A percentile compares a stretch with the other conserved stretches of the same genome.
phyloP scores from a whole-genome alignment of 2,329 filamentous ascomycete genomes.

The Fusarium secorum region DNA sequence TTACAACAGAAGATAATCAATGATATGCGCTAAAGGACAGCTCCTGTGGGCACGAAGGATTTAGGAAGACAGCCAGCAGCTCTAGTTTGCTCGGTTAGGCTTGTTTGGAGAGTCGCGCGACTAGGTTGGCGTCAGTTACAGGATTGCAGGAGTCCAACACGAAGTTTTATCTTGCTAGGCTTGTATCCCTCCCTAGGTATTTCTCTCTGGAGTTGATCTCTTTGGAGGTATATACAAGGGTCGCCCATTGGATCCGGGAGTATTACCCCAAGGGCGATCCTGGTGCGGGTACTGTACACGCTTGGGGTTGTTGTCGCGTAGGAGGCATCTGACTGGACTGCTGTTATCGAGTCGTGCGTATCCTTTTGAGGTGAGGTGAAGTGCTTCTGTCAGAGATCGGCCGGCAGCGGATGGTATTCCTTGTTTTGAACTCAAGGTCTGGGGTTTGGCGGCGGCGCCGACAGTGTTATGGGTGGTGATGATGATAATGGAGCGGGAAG shows the following conservation, averaged over 20 bases:
- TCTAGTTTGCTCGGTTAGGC: slow-evolving; percentile 11
- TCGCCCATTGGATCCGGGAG: slow-evolving; percentile 28
- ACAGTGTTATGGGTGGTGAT: slow-evolving; percentile 3
- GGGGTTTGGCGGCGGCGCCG: neutral
- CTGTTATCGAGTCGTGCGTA: slow-evolving; percentile 2
- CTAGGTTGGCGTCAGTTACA: slow-evolving; percentile 35
- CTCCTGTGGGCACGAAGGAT: slow-evolving; percentile 21
- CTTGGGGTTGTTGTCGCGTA: slow-evolving; percentile 13
- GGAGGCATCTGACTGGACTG: slow-evolving; percentile 3
- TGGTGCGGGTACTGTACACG: slow-evolving; percentile 30
- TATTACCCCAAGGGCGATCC: slow-evolving; percentile 30
- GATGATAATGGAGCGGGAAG: slow-evolving; percentile 1
- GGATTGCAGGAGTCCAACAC: slow-evolving; percentile 29
- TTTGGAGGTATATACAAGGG: slow-evolving; percentile 1
- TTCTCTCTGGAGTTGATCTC: slow-evolving; percentile 9
- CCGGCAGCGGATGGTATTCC: slow-evolving; percentile 11
- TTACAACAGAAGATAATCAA: slow-evolving; percentile 23
- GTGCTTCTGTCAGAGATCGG: neutral
- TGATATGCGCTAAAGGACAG: slow-evolving; percentile 28
- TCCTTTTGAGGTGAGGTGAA: neutral
- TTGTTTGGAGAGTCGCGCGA: slow-evolving; percentile 32
- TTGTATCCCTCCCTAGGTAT: neutral
- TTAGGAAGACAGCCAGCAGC: slow-evolving; percentile 2
- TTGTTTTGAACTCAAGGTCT: neutral
- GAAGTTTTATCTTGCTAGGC: slow-evolving; percentile 4